These are phyloP conservation scores for Corymbia citriodora DNA, from an alignment of 441 rosid genomes.

Conservation along the genomic window DNA sequence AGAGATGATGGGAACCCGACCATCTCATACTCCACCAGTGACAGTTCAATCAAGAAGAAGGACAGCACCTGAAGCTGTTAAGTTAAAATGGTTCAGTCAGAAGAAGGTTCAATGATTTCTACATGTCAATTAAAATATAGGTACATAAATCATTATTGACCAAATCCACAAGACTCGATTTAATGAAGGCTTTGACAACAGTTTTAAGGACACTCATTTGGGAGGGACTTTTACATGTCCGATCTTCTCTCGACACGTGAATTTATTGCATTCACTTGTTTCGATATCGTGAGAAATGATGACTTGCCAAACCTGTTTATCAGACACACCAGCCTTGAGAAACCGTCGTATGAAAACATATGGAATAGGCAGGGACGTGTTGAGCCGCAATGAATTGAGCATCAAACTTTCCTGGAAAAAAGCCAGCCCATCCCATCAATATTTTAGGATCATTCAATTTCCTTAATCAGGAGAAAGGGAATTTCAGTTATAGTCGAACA, in stretches of 20 bases:
- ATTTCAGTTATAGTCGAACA: neutral
- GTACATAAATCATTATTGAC: too few relatives aligned
- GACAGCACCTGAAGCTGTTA: conserved; percentile 70
- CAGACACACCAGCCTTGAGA: conserved; percentile 81
- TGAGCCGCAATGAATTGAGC: conserved; percentile 60
- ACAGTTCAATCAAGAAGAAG: conserved; percentile 67
- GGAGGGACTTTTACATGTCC: too few relatives aligned
- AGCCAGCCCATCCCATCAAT: too few relatives aligned
- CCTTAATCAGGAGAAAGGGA: neutral
- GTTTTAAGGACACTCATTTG: too few relatives aligned
- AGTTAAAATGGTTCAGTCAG: neutral
- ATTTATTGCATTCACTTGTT: too few relatives aligned
- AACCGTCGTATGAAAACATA: conserved; percentile 77
- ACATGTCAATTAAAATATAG: too few relatives aligned
- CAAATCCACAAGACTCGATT: too few relatives aligned
- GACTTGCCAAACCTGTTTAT: conserved; percentile 44
- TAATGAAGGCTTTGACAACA: too few relatives aligned
- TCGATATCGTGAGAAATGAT: too few relatives aligned
- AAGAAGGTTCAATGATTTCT: too few relatives aligned
- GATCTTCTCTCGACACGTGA: too few relatives aligned
- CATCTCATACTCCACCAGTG: conserved; percentile 80
- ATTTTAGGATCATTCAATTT: too few relatives aligned
- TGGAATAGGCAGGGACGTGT: conserved; percentile 73
- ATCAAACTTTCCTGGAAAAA: conserved; percentile 62
- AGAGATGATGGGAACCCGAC: conserved; percentile 34